Percentiles rank a stretch among this genome's conserved stretches.
Evolutionary conservation across 2,329 filamentous ascomycete genomes (phyloP).

Genomic region (Aspergillus fumigatus): DNA sequence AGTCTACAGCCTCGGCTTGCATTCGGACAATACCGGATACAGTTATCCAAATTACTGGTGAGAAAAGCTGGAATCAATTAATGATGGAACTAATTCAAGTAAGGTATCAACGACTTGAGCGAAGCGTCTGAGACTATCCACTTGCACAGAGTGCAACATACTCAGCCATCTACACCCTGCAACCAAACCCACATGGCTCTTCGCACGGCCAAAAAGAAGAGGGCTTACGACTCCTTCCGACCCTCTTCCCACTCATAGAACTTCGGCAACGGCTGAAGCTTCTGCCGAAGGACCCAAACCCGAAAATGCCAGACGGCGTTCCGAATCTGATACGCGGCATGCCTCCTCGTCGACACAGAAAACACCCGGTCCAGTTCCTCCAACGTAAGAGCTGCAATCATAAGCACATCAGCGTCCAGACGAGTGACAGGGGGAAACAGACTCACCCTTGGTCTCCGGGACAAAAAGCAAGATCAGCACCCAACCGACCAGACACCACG

Average conservation of each 20-base stretch:
- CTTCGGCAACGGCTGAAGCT: conserved; percentile 29
- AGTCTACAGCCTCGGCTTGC: too few species aligned
- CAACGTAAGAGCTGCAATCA: conserved; percentile 31
- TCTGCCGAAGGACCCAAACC: conserved; percentile 36
- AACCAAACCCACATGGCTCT: neutral
- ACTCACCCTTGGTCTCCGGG: conserved; percentile 38
- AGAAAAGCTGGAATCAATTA: too few species aligned
- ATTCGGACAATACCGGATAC: too few species aligned
- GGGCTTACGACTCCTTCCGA: conserved; percentile 9
- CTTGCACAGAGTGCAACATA: neutral
- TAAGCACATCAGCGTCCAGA: neutral
- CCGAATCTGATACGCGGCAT: conserved; percentile 35
- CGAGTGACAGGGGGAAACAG: too few species aligned
- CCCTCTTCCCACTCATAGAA: conserved; percentile 30
- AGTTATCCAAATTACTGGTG: too few species aligned
- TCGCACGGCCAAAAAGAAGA: neutral
- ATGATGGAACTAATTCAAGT: neutral
- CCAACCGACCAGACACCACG: conserved; percentile 41
- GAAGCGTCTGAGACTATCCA: neutral
- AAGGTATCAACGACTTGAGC: neutral
- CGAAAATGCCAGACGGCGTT: conserved; percentile 39
- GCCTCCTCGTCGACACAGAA: conserved; percentile 42
- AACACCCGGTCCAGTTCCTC: conserved; percentile 53
- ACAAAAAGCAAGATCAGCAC: conserved; percentile 42
- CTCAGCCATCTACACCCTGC: too few species aligned